These are phyloP conservation scores for Suhomyces pyralidae DNA, from an alignment of 805 yeast species.

Conservation along the genomic window DNA sequence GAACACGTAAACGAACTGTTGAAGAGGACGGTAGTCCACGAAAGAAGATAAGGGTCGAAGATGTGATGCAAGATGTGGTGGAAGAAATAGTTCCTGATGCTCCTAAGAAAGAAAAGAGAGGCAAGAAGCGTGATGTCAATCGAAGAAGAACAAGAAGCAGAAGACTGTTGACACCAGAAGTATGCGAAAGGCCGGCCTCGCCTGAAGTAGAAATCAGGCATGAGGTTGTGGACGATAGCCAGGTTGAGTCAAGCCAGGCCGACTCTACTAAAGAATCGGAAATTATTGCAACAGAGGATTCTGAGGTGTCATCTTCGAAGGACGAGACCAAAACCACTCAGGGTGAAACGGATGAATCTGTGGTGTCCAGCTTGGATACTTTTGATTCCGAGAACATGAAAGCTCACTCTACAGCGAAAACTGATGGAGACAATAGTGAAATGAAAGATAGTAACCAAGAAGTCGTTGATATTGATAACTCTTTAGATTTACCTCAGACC, in stretches of 20 bases:
- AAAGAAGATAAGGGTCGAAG: background rate
- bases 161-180: background rate
- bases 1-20: background rate
- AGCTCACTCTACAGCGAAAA: background rate
- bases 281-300: background rate
- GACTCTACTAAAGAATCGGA: background rate
- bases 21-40: background rate
- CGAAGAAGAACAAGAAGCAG: slow-evolving; percentile 1
- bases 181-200: background rate
- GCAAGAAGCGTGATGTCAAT: background rate
- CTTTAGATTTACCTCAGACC: background rate
- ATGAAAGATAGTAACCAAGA: background rate
- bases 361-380: background rate
- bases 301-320: background rate
- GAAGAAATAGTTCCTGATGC: background rate
- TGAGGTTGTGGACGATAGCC: background rate
- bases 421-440: background rate
- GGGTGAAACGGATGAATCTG: background rate
- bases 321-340: background rate
- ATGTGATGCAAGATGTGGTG: background rate
- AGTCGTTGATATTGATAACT: background rate
- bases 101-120: background rate
- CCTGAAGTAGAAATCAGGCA: background rate
- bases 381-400: background rate
- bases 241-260: background rate